phyloP scores from a whole-genome alignment of 495 filamentous ascomycete genomes.

The Geopyxis carbonaria region DNA sequence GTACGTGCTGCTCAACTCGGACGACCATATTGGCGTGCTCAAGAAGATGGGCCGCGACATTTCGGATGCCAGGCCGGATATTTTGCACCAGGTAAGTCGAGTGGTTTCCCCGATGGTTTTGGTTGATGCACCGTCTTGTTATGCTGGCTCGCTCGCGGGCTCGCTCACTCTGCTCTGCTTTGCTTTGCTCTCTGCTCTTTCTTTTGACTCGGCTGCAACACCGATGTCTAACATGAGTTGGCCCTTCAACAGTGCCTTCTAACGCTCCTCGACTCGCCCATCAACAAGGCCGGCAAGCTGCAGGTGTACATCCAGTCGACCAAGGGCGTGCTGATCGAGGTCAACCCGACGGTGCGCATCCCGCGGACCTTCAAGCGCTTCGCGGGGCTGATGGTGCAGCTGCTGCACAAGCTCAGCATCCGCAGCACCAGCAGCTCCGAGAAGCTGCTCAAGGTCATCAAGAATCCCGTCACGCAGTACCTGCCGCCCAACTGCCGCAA shows the following conservation, averaged over 20 bases:
- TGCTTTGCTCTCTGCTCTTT: not conserved
- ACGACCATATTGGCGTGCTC: slow-evolving; percentile 97
- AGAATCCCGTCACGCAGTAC: slow-evolving; percentile 93
- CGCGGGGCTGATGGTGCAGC: slow-evolving; percentile 93
- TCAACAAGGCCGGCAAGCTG: slow-evolving; percentile 94
- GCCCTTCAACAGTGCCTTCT: slow-evolving; percentile 61
- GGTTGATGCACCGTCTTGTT: too few species aligned
- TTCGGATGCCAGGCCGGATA: slow-evolving; percentile 91
- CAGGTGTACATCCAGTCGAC: slow-evolving; percentile 98
- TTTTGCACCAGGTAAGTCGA: slow-evolving; percentile 86
- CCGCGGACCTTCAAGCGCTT: slow-evolving; percentile 98
- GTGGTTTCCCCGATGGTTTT: too few species aligned
- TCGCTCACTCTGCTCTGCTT: not conserved
- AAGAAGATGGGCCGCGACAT: slow-evolving; percentile 98
- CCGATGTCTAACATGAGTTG: slow-evolving; percentile 5
- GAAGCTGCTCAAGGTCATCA: slow-evolving; percentile 92
- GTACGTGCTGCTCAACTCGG: slow-evolving; percentile 89
- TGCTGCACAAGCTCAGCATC: slow-evolving; percentile 91
- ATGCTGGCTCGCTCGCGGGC: not conserved
- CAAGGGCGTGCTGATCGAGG: slow-evolving; percentile 91
- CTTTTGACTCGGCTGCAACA: slow-evolving; percentile 8
- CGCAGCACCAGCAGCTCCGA: slow-evolving; percentile 90
- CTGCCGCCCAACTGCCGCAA: slow-evolving; percentile 94
- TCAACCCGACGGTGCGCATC: slow-evolving; percentile 90
- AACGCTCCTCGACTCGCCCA: slow-evolving; percentile 88